These are phyloP conservation scores for Barnettozyma pratensis DNA, from an alignment of 805 yeast species.

Conservation along the genomic window DNA sequence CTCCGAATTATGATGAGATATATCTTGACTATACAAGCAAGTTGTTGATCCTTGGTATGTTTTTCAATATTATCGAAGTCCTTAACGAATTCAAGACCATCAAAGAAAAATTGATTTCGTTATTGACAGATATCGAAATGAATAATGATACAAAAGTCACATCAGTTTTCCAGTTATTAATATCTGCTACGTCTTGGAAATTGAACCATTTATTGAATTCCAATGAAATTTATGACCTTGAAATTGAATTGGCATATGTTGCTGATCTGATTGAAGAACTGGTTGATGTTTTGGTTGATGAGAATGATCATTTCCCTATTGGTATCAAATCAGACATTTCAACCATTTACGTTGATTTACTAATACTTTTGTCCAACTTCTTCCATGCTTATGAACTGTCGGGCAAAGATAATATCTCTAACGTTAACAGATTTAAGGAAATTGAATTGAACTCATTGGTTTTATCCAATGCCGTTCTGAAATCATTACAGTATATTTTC, in stretches of 20 bases:
- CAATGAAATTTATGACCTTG: conserved; percentile 16
- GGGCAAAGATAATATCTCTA: conserved; percentile 25
- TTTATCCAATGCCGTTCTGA: conserved; percentile 28
- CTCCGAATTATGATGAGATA: conserved; percentile 10
- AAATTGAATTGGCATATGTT: conserved; percentile 13
- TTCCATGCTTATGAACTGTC: conserved; percentile 32
- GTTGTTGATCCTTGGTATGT: conserved; percentile 14
- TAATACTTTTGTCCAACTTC: conserved; percentile 23
- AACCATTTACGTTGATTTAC: conserved; percentile 21
- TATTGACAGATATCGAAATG: conserved; percentile 4
- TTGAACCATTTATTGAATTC: conserved; percentile 12
- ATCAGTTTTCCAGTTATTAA: conserved; percentile 12
- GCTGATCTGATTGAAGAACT: conserved; percentile 14
- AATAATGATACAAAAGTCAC: not conserved
- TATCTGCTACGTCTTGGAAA: conserved; percentile 18
- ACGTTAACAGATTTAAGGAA: conserved; percentile 18
- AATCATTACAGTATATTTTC: conserved; percentile 36
- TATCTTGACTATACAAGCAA: conserved; percentile 18
- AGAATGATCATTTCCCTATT: conserved; percentile 1
- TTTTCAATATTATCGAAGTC: conserved; percentile 9
- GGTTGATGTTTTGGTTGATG: conserved; percentile 5
- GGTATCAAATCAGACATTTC: conserved; percentile 20
- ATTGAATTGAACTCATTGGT: conserved; percentile 17
- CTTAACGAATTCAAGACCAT: conserved; percentile 9
- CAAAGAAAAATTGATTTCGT: conserved; percentile 7